Base-by-base conservation (phyloP, 2,329 filamentous ascomycete genomes). In the Claviceps sp. region DNA sequence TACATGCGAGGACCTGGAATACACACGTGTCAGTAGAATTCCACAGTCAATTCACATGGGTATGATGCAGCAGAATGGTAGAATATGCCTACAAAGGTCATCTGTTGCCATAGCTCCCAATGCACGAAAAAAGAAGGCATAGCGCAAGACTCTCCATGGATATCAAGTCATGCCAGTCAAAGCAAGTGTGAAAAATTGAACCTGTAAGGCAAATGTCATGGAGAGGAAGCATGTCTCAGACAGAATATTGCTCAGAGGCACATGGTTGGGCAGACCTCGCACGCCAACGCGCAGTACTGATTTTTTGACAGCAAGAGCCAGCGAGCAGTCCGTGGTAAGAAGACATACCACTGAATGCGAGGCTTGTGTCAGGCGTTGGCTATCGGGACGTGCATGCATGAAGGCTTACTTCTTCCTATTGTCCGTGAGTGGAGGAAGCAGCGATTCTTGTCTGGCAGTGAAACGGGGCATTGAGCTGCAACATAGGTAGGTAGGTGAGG, bases 51-150 rank as follows among this genome's bases (percentile, higher is more conserved):
- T 9, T 3, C 13, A 22, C 30, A 36, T 36, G 3, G 24, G 6
- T 4, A 14, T 26, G 11, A 14, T 26, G 2, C 11, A n/a, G 22
- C 2, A n/a, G 14, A 47, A 47, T n/a, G 38, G 20, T 34, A 34
- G 9, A 11, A 36, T 34, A 16, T 11, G 75, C 86, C 74, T 72
- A 95, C 89, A 71, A 95, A 88, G 50, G 83, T 87, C 82, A 95
- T 83, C 72, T 95, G 82, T 74, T 93, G 81, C 89, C 89, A 95
- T 61, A 93, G 71, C 59, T 78, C 72, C 89, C 89, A 95, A 48
- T 70, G 74, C 43, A 72, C 61, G 67, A 86, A 88, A 67, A 89
- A 87, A 41, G 61, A 64, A 49, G 57, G 61, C 61, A 67, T 68
- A 48, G 57, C 51, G 55, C 43, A 45, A 24, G 38, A 43, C 9